These are phyloP conservation scores for Pythium folliculosum DNA, from an alignment of 352 stramenopile species.

Conservation along the genomic window DNA sequence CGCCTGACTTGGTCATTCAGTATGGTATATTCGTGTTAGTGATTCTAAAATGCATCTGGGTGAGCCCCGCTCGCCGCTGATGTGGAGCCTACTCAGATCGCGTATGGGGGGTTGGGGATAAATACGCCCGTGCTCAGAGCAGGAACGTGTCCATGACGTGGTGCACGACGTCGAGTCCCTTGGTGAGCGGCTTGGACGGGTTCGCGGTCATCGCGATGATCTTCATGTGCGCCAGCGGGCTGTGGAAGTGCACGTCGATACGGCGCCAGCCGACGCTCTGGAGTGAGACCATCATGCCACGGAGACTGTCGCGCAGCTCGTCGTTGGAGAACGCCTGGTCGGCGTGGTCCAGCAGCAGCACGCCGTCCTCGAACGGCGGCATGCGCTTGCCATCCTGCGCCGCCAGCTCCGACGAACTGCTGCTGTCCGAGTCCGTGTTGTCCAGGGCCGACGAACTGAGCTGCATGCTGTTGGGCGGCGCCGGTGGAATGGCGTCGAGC, in stretches of 20 bases:
- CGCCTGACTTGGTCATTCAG: too few relatives aligned
- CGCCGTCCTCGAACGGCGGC: slow-evolving; percentile 51
- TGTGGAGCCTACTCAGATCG: not conserved
- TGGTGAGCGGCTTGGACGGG: slow-evolving; percentile 52
- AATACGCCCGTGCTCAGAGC: slow-evolving; percentile 28
- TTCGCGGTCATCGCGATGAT: slow-evolving; percentile 82
- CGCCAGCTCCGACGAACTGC: not conserved
- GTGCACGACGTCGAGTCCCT: slow-evolving; percentile 71
- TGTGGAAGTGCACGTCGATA: slow-evolving; percentile 73
- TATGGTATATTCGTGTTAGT: too few relatives aligned
- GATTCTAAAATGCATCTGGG: too few relatives aligned
- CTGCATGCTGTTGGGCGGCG: not conserved
- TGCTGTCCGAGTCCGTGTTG: slow-evolving; percentile 6
- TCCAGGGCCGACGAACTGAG: not conserved
- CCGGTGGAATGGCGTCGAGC: slow-evolving; percentile 7
- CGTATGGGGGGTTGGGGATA: not conserved
- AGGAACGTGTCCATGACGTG: slow-evolving; percentile 78
- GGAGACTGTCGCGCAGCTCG: slow-evolving; percentile 56
- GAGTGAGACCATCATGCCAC: slow-evolving; percentile 73
- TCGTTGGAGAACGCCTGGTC: slow-evolving; percentile 71
- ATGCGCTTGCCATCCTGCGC: slow-evolving; percentile 27
- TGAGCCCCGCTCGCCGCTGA: not conserved
- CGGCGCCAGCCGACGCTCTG: slow-evolving; percentile 76
- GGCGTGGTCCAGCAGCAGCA: slow-evolving; percentile 68
- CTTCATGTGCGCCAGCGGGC: slow-evolving; percentile 68